phyloP scores from a whole-genome alignment of 2,329 filamentous ascomycete genomes.

The Botryotinia calthae region DNA sequence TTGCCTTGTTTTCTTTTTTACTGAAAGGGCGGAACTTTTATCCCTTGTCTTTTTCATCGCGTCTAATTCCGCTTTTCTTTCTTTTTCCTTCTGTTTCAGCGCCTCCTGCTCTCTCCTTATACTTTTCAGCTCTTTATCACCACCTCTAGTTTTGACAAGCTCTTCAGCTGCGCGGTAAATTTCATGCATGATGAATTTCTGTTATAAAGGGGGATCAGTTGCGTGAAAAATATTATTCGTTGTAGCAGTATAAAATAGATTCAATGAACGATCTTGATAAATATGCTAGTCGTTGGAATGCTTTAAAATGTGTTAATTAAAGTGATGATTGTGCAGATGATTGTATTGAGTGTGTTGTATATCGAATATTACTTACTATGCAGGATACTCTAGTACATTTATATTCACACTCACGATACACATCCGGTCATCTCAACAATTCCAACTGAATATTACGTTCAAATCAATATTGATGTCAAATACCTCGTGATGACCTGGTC shows the following conservation, averaged over 20 bases:
- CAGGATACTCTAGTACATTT: neutral
- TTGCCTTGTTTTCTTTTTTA: too few species aligned
- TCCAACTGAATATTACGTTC: neutral
- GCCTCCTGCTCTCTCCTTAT: neutral
- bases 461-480: neutral
- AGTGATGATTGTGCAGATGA: neutral
- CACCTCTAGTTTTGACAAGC: neutral
- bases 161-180: neutral
- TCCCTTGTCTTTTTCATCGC: too few species aligned
- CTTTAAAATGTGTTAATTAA: neutral
- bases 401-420: neutral
- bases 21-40: too few species aligned
- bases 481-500: neutral
- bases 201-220: neutral
- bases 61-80: neutral
- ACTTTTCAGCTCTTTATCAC: neutral
- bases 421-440: neutral
- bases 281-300: neutral
- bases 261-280: neutral
- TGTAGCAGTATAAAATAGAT: neutral
- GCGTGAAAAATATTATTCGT: neutral
- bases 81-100: neutral
- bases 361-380: neutral
- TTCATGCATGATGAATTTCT: neutral
- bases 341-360: neutral